Conservation (phyloP, 2,329 filamentous ascomycete species). For the Neopestalotiopsis sp. region DNA sequence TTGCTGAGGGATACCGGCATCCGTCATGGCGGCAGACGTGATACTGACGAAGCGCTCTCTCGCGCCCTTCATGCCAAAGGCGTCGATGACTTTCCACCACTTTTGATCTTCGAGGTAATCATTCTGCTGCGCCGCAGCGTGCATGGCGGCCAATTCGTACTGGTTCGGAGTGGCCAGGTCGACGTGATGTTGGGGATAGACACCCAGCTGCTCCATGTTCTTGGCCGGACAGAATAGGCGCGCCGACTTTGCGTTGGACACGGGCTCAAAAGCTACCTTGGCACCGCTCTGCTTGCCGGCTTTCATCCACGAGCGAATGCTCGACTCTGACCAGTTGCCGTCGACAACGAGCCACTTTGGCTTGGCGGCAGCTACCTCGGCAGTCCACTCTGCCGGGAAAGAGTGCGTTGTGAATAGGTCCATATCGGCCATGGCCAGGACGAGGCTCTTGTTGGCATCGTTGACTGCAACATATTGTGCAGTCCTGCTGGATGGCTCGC, state of each 20-base stretch:
- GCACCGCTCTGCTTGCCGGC: slow-evolving; percentile 60
- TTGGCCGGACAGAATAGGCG: slow-evolving; percentile 62
- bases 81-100: slow-evolving; percentile 84
- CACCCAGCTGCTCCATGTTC: slow-evolving; percentile 44
- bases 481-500: slow-evolving; percentile 65
- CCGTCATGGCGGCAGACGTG: slow-evolving; percentile 71
- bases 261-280: slow-evolving; percentile 83
- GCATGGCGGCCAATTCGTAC: slow-evolving; percentile 81
- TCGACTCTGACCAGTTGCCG: slow-evolving; percentile 77
- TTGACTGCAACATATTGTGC: slow-evolving; percentile 94
- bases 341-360: slow-evolving; percentile 86
- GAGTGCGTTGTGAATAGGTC: slow-evolving; percentile 70
- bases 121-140: slow-evolving; percentile 68
- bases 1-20: slow-evolving; percentile 83
- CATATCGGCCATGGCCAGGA: slow-evolving; percentile 98
- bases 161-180: slow-evolving; percentile 83
- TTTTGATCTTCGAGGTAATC: slow-evolving; percentile 70
- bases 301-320: slow-evolving; percentile 72
- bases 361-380: slow-evolving; percentile 57
- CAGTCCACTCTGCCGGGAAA: slow-evolving; percentile 63
- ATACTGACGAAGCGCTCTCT: slow-evolving; percentile 73
- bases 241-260: slow-evolving; percentile 79
- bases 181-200: slow-evolving; percentile 68
- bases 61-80: slow-evolving; percentile 76
- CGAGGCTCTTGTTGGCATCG: slow-evolving; percentile 78